Base-by-base conservation (phyloP, 2,329 filamentous ascomycete species). In the Penicillium polonicum region DNA sequence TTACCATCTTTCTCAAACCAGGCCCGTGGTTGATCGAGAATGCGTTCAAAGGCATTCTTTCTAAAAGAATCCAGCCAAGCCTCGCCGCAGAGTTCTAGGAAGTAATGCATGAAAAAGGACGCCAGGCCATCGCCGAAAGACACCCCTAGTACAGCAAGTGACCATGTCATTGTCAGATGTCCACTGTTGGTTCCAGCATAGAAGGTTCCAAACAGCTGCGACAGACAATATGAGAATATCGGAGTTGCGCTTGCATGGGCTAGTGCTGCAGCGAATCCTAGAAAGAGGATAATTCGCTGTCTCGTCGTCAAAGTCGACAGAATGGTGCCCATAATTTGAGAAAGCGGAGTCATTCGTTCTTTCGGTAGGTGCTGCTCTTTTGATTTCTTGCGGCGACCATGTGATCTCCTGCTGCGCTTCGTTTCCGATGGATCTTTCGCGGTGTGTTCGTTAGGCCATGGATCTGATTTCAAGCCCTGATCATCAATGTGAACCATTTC, bases 1-100 rank as follows among this genome's bases (percentile, higher is more conserved):
- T 94, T 89, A 35, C 80, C 79, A 2, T 88, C 80, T 49, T 82
- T 78, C 61, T 91, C 87, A 65, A 96, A 96, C 88, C 92, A 97
- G 5, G 82, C 75, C 60, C 83, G 86, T 0, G 90, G 88, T 68
- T 97, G 93, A 39, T 83, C 80, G 0, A 97, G 79, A 17, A 96
- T 85, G 1, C 83, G 82, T 48, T 80, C 80, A 62, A 96, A 78
- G 0, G 90, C 88, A 69, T 87, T 81, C 2, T 80, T 77, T 2
- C 92, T 88, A 10, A 95, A 79, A 0, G 76, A 74, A 65, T 93
- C 86, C 15, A 92, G 82, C 93, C 93, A 97, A 0, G 81, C 72
- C 68, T 96, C 89, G 1, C 85, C 90, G 13, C 82, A 84, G 27
- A 79, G 77, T 62, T 96, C 91, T 6, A 95, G 80, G 9, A 90